Conservation (phyloP, 192 early-diverging fungal species). For the Chytriomyces confervae region DNA sequence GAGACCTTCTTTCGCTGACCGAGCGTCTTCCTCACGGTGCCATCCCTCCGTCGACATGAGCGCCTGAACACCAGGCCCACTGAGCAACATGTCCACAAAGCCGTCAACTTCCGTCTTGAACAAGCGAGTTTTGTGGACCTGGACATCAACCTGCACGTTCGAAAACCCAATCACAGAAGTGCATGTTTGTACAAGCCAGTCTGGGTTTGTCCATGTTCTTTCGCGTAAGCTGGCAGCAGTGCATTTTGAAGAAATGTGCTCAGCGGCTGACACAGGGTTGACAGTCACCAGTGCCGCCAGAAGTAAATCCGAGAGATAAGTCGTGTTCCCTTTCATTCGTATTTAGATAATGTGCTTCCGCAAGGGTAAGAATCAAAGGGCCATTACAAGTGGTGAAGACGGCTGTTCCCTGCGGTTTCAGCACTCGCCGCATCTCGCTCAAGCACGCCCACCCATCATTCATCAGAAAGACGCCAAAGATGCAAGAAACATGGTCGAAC, state of each 20-base stretch:
- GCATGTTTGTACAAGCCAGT: not conserved
- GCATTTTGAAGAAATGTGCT: not conserved
- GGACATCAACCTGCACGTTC: not conserved
- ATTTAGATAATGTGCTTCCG: not conserved
- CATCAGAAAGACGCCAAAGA: conserved; percentile 35
- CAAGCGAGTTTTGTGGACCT: not conserved
- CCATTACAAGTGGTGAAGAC: conserved; percentile 27
- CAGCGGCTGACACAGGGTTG: conserved; percentile 8
- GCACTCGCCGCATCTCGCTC: conserved; percentile 24
- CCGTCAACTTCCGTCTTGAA: not conserved
- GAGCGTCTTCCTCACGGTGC: not conserved
- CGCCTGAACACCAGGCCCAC: conserved; percentile 17
- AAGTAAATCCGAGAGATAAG: conserved; percentile 12
- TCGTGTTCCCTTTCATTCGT: conserved; percentile 5
- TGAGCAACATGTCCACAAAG: conserved; percentile 13
- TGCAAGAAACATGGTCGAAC: conserved; percentile 6
- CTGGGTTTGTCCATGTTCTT: conserved; percentile 1
- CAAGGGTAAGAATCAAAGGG: not conserved
- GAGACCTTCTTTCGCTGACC: not conserved
- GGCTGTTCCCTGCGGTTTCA: conserved; percentile 13
- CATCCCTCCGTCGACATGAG: conserved; percentile 17
- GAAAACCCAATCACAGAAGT: not conserved
- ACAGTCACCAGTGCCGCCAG: conserved; percentile 1
- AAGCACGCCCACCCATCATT: conserved; percentile 20
- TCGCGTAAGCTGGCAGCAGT: not conserved